Conservation (phyloP, 352 stramenopile species). For the Phytophthora syringae region DNA sequence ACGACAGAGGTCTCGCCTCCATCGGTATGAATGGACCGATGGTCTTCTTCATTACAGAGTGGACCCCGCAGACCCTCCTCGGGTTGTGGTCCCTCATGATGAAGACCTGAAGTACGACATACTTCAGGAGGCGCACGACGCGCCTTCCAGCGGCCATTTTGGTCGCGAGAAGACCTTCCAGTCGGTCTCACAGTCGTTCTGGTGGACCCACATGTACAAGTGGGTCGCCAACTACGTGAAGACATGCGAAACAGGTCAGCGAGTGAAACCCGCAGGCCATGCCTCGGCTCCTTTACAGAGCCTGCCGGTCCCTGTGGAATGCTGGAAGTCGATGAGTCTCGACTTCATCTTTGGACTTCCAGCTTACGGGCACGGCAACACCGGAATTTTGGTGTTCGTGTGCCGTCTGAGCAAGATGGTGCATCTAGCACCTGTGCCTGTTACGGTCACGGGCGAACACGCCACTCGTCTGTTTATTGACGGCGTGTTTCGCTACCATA, state of each 20-base stretch:
- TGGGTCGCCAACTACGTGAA: conserved; percentile 5
- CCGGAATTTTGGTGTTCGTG: too few species aligned
- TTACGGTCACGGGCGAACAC: too few species aligned
- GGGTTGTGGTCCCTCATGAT: conserved; percentile 11
- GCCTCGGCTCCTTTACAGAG: conserved; percentile 6
- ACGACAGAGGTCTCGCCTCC: too few species aligned
- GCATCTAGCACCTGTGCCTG: too few species aligned
- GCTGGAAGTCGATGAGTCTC: conserved; percentile 28
- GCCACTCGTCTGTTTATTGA: too few species aligned
- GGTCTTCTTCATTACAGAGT: conserved; percentile 17
- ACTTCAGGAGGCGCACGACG: conserved; percentile 14
- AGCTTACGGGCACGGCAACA: too few species aligned
- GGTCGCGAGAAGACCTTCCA: conserved; percentile 29
- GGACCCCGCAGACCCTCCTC: neutral
- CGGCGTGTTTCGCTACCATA: too few species aligned
- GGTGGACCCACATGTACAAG: conserved; percentile 33
- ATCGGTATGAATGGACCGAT: too few species aligned
- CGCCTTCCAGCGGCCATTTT: conserved; percentile 7
- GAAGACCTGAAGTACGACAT: conserved; percentile 25
- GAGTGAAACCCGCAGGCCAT: conserved; percentile 8
- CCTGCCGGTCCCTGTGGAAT: conserved; percentile 18
- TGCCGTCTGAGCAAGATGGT: too few species aligned
- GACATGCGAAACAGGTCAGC: conserved; percentile 30
- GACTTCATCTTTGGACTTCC: conserved; percentile 20
- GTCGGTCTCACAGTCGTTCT: conserved; percentile 1